Evolutionary conservation across 2,329 filamentous ascomycete species (phyloP), one percentile per base, ranked within the genome.

Genomic region (Clarireedia monteithiana): DNA sequence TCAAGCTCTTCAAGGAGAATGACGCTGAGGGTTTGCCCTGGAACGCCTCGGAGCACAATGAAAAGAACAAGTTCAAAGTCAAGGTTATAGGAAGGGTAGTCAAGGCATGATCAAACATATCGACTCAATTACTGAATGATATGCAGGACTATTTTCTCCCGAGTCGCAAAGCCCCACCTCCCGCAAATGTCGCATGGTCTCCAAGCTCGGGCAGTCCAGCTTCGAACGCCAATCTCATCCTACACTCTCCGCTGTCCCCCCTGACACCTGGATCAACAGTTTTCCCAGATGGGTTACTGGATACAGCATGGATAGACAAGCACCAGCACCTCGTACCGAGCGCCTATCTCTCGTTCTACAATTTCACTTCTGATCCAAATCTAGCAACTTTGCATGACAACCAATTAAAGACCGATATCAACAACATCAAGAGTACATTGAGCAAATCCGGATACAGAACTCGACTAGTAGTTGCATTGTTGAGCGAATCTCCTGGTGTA

Each of bases 241-340:
- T 96, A 4, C 92, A 97, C 71, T 97, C 94, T 12, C 89, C 91
- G 1, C 84, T 96, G 62, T 97, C 94, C 2, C 94, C 92, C 0
- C 77, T 97, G 30, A 94, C 88, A 40, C 91, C 91, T 3, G 80
- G 80, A 6, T 96, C 92, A 6, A 77, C 83, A 2, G 79, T 95
- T 2, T 97, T 94, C 68, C 91, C 92, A 6, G 94, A 97, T 72
- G 94, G 92, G 4, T 75, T 96, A 57, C 83, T 96, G 69, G 84
- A 91, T 58, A 79, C 85, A 20, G 73, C 82, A 59, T 99, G 92
- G 92, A 77, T 95, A 54, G 81, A 82, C 58, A 99, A 97, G 70
- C 92, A 97, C 69, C 91, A 96, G 67, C 77, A 87, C 51, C 76
- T 90, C 17, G 79, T 97, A 23, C 92, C 92, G 1, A 88, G 89